Base-by-base conservation (phyloP, 257 asterid genomes). In the Paraleonurus japonicus region DNA sequence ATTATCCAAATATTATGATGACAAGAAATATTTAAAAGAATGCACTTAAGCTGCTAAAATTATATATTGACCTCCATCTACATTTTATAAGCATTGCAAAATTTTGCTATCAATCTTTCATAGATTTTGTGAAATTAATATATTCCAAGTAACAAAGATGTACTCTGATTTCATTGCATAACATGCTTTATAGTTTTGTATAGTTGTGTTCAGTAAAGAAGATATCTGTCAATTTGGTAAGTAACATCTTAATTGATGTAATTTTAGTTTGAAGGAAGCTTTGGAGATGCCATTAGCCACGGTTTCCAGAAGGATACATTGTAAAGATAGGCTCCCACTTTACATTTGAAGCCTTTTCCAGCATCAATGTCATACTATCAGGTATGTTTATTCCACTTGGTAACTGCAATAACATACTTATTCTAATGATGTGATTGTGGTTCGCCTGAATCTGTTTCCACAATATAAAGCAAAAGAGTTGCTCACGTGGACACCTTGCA, bases 251-350 rank as follows among this genome's bases (percentile, higher is more conserved):
- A 72, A 60, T 77, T 71, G 30, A 65, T 13, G 16, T 51, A 45
- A 75, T 78, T 84, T 76, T 84, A 94, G 99, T 82, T 88, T 89
- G 82, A 89, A 88, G 86, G 88, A 86, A 83, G 97, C 96, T 62
- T 80, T 94, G 80, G 89, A 81, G 86, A 85, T 84, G 95, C 99
- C 99, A 54, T 67, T 89, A 78, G 82, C 87, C 70, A 85, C 96
- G 2, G n/a, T n/a, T n/a, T n/a, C n/a, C n/a, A n/a, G n/a, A n/a
- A n/a, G n/a, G n/a, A n/a, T n/a, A n/a, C n/a, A 82, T 70, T 89
- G 96, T 76, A 81, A 85, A 79, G 92, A 85, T 74, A 69, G 88
- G 73, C 47, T 91, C 81, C 99, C 97, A 73, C 82, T 32, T 75
- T 71, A 37, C 79, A 73, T 50, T 73, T 45, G 0, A 69, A 73